Base-by-base conservation (phyloP, 768 basidiomycete species). In the Leccinum subgranulosum region DNA sequence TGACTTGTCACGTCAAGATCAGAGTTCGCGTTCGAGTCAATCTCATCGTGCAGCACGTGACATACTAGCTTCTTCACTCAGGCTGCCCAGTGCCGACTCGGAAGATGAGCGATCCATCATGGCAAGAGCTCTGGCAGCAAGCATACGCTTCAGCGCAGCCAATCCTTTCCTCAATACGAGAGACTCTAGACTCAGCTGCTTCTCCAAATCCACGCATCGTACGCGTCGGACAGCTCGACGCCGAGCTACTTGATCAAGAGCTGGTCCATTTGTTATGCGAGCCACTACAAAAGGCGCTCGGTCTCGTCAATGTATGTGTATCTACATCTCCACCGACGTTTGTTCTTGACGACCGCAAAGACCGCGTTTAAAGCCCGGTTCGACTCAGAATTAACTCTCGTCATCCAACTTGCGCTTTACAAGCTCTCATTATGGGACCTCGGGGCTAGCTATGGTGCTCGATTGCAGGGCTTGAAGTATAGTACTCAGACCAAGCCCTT, bases 221-320 rank as follows among this genome's bases (percentile, higher is more conserved):
- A 25, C 89, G 94, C 46, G 93, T 98, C 49, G 89, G 90, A 8
- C 92, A 96, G 72, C 84, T 98, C 53, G 96, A 98, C 71, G 85
- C 95, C 3, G 88, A 93, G 64, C 79, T 95, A 23, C 81, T 98
- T 49, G 96, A 98, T 75, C 84, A 87, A 62, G 94, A 97, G 60
- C 82, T 98, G 17, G 84, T 89, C 31, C 81, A 85, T 28, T 75
- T 97, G 58, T 79, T 98, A 31, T 85, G 84, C 65, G 90, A 90
- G 54, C 94, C 94, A n/a, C 71, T 98, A 49, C 76, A 78, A 60
- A 88, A 82, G 58, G 85, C 94, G 1, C 72, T 96, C 21, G 78
- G 81, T 25, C 74, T 85, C 14, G 75, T 92, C 51, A 82, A 83
- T 62, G 92, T 93, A 73, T 60, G 85, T 63, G 72, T 41, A n/a